Percentiles rank a stretch among this genome's conserved stretches.
Evolutionary conservation across 1,284 basidiomycete species (phyloP).

Genomic region (Hemileia vastatrix): DNA sequence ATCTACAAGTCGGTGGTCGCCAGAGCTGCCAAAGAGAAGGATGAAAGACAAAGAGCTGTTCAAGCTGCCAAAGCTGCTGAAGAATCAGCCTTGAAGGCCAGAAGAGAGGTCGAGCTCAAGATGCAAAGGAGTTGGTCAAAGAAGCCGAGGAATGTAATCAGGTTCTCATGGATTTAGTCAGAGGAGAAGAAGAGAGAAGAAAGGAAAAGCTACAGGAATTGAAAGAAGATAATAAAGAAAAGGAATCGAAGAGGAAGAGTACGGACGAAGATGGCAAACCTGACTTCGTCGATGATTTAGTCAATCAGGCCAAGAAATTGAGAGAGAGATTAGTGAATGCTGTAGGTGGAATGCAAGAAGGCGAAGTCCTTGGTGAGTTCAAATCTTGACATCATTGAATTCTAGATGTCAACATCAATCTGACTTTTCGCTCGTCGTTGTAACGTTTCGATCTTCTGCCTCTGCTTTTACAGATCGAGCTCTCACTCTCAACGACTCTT

Average conservation of each 20-base stretch:
- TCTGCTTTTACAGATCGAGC: conserved; percentile 11
- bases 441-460: background rate
- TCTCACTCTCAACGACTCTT: conserved; percentile 32
- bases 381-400: too few relatives aligned
- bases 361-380: conserved; percentile 16
- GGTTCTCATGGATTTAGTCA: conserved; percentile 46
- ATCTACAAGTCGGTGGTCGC: conserved; percentile 48
- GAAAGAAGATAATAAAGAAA: background rate
- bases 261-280: background rate
- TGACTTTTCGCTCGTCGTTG: background rate
- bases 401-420: background rate
- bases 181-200: conserved; percentile 31
- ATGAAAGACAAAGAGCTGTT: conserved; percentile 31
- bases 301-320: conserved; percentile 28
- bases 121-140: conserved; percentile 9
- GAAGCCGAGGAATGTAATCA: conserved; percentile 29
- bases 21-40: conserved; percentile 45
- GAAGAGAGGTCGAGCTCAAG: conserved; percentile 4
- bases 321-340: conserved; percentile 23
- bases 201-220: too few relatives aligned
- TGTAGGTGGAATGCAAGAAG: conserved; percentile 19
- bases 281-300: conserved; percentile 32
- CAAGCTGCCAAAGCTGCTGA: conserved; percentile 24
- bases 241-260: background rate
- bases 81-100: conserved; percentile 22